Conservation (phyloP, 2,329 filamentous ascomycete species). For the Massarina eburnea region DNA sequence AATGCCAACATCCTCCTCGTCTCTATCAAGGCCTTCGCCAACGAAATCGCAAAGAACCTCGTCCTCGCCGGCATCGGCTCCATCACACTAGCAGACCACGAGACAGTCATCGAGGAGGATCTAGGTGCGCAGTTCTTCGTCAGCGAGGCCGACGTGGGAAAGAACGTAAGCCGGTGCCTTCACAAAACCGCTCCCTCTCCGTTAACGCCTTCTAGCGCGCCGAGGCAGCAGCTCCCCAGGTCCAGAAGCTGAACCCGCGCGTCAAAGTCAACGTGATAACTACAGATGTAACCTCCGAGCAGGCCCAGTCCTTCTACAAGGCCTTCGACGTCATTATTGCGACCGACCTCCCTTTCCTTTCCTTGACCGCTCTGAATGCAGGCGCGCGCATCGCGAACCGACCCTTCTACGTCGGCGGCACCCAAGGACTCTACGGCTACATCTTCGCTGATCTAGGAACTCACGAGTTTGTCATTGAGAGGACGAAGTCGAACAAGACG, state of each 20-base stretch:
- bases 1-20: constrained; percentile 88
- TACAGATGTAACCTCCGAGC: constrained; percentile 58
- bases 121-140: constrained; percentile 73
- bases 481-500: constrained; percentile 74
- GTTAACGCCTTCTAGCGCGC: constrained; percentile 61
- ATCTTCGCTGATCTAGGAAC: constrained; percentile 91
- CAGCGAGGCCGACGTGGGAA: constrained; percentile 69
- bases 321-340: constrained; percentile 85
- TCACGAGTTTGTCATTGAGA: constrained; percentile 87
- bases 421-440: constrained; percentile 91
- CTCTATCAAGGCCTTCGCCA: constrained; percentile 82
- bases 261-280: constrained; percentile 75
- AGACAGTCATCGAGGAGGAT: constrained; percentile 74
- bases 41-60: constrained; percentile 96
- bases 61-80: constrained; percentile 91
- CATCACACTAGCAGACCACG: constrained; percentile 83
- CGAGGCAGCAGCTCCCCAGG: constrained; percentile 72
- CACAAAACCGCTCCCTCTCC: not conserved
- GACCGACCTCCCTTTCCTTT: constrained; percentile 78
- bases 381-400: constrained; percentile 75
- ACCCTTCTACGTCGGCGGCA: constrained; percentile 85
- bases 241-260: constrained; percentile 86
- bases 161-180: constrained; percentile 58
- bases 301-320: constrained; percentile 73
- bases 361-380: constrained; percentile 79